Evolutionary conservation across 1,284 basidiomycete species (phyloP), one percentile per base, ranked within the genome.

Genomic region (Fomitopsis schrenkii): DNA sequence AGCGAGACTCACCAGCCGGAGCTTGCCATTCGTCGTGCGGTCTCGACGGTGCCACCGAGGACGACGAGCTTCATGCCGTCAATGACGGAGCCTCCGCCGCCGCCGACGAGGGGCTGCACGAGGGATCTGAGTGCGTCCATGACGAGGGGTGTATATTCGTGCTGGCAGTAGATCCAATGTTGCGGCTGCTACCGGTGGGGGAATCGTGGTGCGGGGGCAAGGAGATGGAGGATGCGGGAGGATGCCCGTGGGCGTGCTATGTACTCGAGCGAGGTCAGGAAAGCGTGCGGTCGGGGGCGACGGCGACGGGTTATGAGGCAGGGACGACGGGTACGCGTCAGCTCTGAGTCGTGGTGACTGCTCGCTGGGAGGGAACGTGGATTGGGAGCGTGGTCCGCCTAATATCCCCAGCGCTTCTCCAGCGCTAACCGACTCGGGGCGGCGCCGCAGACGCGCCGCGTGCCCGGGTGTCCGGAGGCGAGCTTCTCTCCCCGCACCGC

Each of bases 51-150:
- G 63, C 91, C 90, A 64, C 90, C 90, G 59, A 93, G 81, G 57
- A 93, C 88, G 74, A 93, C 90, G 70, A 93, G 88, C 77, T 93
- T 93, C 79, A 92, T 86, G 66, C 90, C 91, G 71, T 92, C 90
- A 75, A 92, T 83, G 78, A 91, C 83, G 60, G 86, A 89, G 66
- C 86, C 82, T 63, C 85, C 87, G 71, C 80, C 85, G 73, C 84
- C 85, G 74, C 86, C 87, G 67, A 91, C 85, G 71, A 92, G 85
- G 65, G 90, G 90, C 72, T 90, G 87, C 60, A 92, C 84, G 72
- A 93, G 85, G 59, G 88, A 91, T 78, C 87, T 91, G 77, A 92
- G 79, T 64, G 83, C 86, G 79, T 92, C 90, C 90, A 92, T 92
- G 72, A 71, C 17, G 66, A 40, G 65, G 65, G 59, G 61, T 58